Conservation (phyloP, 257 asterid species). For the Solanum raphanifolium region DNA sequence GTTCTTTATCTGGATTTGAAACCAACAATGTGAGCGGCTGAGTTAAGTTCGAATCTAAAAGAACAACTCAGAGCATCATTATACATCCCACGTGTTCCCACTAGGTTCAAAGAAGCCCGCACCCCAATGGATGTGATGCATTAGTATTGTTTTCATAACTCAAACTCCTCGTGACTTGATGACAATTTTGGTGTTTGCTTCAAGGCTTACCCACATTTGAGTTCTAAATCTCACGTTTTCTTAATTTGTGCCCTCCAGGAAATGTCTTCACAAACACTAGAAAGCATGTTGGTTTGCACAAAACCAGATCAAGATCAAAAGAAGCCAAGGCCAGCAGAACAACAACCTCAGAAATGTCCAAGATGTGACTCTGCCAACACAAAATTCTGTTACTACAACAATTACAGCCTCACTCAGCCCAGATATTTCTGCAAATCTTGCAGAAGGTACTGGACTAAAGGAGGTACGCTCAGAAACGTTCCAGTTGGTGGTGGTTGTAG, state of each 20-base stretch:
- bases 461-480: constrained; percentile 83
- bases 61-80: too few species aligned
- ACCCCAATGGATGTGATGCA: too few species aligned
- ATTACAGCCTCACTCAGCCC: constrained; percentile 92
- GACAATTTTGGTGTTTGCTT: background rate
- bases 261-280: constrained; percentile 61
- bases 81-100: background rate
- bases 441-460: constrained; percentile 94
- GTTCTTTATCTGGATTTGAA: background rate
- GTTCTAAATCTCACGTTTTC: background rate
- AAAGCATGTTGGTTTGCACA: constrained; percentile 68
- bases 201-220: background rate
- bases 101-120: background rate
- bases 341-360: constrained; percentile 70
- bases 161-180: too few species aligned
- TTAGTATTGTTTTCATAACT: background rate
- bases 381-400: constrained; percentile 94
- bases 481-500: constrained; percentile 97
- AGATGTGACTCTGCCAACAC: constrained; percentile 88
- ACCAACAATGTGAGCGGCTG: background rate
- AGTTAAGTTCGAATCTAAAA: background rate
- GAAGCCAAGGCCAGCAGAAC: constrained; percentile 59
- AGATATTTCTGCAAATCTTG: constrained; percentile 92
- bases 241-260: constrained; percentile 28
- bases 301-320: constrained; percentile 48